A percentile compares a stretch with the other conserved stretches of the same genome.
Conservation (phyloP, 2,329 filamentous ascomycete species). For the Penicillium sp. region DNA sequence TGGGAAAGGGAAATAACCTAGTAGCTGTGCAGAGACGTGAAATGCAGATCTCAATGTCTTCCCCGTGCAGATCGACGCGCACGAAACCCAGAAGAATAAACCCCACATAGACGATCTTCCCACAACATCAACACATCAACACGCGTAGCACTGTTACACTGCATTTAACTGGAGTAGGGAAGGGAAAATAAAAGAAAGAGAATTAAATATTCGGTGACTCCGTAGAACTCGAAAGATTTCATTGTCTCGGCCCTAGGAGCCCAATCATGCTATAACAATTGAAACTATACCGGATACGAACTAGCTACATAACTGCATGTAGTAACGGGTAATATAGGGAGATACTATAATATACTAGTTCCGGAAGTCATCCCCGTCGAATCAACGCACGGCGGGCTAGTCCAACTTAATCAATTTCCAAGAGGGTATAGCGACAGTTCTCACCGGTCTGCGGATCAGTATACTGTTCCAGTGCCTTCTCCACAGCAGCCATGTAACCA, state of each 20-base stretch:
- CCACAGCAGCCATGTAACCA: constrained; percentile 73
- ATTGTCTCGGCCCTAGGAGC: background rate
- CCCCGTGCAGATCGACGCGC: background rate
- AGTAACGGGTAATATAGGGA: background rate
- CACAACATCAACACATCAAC: background rate
- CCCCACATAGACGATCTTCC: background rate
- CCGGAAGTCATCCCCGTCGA: background rate
- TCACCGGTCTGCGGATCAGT: constrained; percentile 31
- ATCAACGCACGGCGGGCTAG: background rate
- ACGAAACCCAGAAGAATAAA: background rate
- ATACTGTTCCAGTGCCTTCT: constrained; percentile 64
- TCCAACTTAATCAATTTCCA: constrained; percentile 35
- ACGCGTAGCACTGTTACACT: background rate
- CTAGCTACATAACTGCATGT: background rate
- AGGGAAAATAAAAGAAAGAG: background rate
- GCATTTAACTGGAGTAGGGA: background rate
- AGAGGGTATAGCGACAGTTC: constrained; percentile 35
- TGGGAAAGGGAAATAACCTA: background rate
- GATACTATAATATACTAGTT: background rate
- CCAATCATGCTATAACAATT: background rate
- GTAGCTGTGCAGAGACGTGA: background rate
- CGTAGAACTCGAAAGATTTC: background rate
- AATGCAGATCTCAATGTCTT: too few relatives aligned
- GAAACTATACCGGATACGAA: background rate
- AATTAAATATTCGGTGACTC: background rate